Evolutionary conservation across 768 basidiomycete genomes (phyloP), one percentile per base, ranked within the genome.

Genomic region (Arthromyces matolae): DNA sequence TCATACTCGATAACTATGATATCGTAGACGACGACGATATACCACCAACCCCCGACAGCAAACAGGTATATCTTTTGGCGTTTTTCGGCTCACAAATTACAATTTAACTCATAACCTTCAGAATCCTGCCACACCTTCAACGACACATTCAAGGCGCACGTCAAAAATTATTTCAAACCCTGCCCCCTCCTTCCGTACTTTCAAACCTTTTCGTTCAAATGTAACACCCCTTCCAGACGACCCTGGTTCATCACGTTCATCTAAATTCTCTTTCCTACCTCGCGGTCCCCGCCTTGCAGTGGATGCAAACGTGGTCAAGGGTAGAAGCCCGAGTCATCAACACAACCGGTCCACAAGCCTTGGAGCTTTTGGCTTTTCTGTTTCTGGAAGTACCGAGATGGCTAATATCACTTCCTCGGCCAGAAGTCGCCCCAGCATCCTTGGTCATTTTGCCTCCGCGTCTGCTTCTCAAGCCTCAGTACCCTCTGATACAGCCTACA

Each of bases 401-500:
- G 49, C 36, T 29, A 55, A 38, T 31, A 48, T 55, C n/a, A 49
- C 58, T 20, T 41, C 61, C 1, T 58, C 69, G 9, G 70, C 77
- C 41, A 77, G 68, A 64, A 83, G 79, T 78, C 73, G 81, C n/a
- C 82, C 85, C 9, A 80, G 75, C 52, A 77, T 87, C 19, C 63
- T 85, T 19, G 81, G 79, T 5, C 79, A 86, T 54, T 86, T 86
- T 58, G 68, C 76, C 23, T 72, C 77, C 45, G 56, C 72, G 43
- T 73, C 79, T 42, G 60, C 67, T 24, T 68, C 76, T 34, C 76
- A 72, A 58, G 53, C 67, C 40, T 76, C 65, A 42, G 59, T 67
- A 35, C 69, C 73, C 24, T 71, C 74, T 14, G 78, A 73, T 37
- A 63, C 65, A 13, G 51, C 56, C 8, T 68, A 63, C 40, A 68